Percentiles rank a stretch among this genome's conserved stretches.
phyloP scores from a whole-genome alignment of 306 rosid species.

The Citrullus colocynthis region DNA sequence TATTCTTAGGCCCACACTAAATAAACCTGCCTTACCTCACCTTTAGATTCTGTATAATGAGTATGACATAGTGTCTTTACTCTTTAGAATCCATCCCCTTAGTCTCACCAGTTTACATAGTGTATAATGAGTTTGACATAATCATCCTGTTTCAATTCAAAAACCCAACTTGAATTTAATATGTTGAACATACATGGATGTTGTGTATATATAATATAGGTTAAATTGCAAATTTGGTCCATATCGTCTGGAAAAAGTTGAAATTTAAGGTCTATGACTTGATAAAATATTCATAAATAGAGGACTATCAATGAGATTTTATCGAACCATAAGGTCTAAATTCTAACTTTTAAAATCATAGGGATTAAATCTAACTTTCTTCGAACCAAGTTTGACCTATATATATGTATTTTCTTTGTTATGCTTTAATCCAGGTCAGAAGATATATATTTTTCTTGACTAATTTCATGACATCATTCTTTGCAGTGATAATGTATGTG shows the following conservation, averaged over 20 bases:
- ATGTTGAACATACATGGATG: neutral
- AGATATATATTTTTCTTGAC: neutral
- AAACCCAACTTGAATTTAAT: neutral
- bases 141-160: neutral
- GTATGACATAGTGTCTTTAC: neutral
- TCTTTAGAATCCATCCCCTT: neutral
- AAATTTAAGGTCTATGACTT: too few relatives aligned
- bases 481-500: conserved; percentile 65
- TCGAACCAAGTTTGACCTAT: too few relatives aligned
- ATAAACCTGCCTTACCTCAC: too few relatives aligned
- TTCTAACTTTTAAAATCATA: too few relatives aligned
- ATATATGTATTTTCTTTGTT: neutral
- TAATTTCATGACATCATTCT: conserved; percentile 17
- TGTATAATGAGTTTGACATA: neutral
- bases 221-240: too few relatives aligned
- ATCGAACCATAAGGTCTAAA: too few relatives aligned
- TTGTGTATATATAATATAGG: neutral
- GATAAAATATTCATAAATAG: too few relatives aligned
- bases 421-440: neutral
- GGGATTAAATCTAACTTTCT: too few relatives aligned
- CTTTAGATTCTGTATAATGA: neutral
- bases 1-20: too few relatives aligned
- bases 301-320: too few relatives aligned
- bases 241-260: too few relatives aligned
- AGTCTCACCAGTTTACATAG: neutral